Base-by-base conservation (phyloP, 352 stramenopile genomes). In the Pythium pectinolyticum region DNA sequence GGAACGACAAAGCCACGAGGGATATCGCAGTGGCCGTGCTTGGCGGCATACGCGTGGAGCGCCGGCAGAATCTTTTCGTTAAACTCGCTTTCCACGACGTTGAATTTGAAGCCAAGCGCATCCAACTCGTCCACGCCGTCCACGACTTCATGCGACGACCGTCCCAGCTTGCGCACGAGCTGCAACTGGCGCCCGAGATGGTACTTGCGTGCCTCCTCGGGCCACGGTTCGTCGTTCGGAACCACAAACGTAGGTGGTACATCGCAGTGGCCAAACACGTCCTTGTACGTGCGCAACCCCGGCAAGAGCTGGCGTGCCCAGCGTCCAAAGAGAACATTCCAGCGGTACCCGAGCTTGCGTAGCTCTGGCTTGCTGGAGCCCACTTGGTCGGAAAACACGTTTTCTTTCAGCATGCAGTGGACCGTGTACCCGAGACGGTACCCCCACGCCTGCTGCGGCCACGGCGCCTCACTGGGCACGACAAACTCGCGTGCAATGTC, bases 1-100 rank as follows among this genome's bases (percentile, higher is more conserved):
- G 94, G 92, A 1, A 98, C 88, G 17, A 88, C 82, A 73, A 97
- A 98, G 22, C 85, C 82, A 50, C 93, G 80, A 25, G 93, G 89
- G 7, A 98, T 89, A 32, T 90, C 68, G 49, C 92, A 82, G 70
- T 98, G 88, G 24, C 88, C 90, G 52, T 92, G 89, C 22, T 43
- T 57, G 1, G 50, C 27, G 11, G 45, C 86, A 67, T 97, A 98
- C 19, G 74, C 70, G 25, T 91, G 71, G 24, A 98, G 67, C 3
- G 89, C 91, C n/a, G 83, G 66, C 5, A 73, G 31, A 25, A 71
- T 66, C 51, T 66, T 62, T 37, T 72, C 58, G 10, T 78, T 70
- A 50, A 89, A 92, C 5, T 75, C 67, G 43, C 78, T 89, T 40
- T 89, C 79, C 3, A 79, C 67, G 7, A 82, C 66, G 61, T 86